These are phyloP conservation scores for Huntiella abstrusa DNA, from an alignment of 2,329 filamentous ascomycete species.

Conservation along the genomic window DNA sequence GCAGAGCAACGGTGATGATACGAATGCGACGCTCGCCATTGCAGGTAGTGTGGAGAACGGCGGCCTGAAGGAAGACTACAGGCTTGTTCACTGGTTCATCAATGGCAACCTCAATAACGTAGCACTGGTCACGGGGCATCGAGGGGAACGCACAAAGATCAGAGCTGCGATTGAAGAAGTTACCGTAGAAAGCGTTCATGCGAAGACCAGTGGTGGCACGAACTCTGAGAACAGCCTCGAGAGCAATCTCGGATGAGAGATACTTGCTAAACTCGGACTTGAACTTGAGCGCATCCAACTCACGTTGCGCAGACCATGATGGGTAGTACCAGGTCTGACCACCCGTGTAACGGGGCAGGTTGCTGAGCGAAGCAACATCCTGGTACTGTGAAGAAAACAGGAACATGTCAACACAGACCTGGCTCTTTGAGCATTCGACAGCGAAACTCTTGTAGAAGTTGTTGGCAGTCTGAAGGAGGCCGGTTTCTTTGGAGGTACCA, in stretches of 20 bases:
- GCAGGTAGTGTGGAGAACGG: conserved; percentile 91
- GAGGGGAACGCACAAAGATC: conserved; percentile 96
- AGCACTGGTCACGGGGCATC: conserved; percentile 91
- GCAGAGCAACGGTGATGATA: conserved; percentile 80
- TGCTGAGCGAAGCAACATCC: conserved; percentile 90
- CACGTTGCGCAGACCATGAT: conserved; percentile 85
- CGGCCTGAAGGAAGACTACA: conserved; percentile 80
- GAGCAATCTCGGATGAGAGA: conserved; percentile 84
- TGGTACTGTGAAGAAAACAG: conserved; percentile 91
- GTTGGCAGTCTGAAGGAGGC: conserved; percentile 75
- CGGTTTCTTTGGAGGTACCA: conserved; percentile 80
- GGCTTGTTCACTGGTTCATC: conserved; percentile 87
- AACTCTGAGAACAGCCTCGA: conserved; percentile 90
- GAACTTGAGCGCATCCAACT: conserved; percentile 94
- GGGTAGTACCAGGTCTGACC: conserved; percentile 98
- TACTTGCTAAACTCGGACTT: conserved; percentile 93
- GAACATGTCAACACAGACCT: conserved; percentile 98
- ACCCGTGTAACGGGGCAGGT: conserved; percentile 86
- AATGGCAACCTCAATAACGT: conserved; percentile 95
- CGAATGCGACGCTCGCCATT: conserved; percentile 92
- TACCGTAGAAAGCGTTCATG: conserved; percentile 97
- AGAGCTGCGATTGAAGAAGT: conserved; percentile 97
- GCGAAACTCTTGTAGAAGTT: conserved; percentile 99
- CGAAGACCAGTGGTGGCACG: conserved; percentile 84
- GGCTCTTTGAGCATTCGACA: conserved; percentile 95